Evolutionary conservation across 306 rosid genomes (phyloP).

Genomic region (Malus sylvestris): DNA sequence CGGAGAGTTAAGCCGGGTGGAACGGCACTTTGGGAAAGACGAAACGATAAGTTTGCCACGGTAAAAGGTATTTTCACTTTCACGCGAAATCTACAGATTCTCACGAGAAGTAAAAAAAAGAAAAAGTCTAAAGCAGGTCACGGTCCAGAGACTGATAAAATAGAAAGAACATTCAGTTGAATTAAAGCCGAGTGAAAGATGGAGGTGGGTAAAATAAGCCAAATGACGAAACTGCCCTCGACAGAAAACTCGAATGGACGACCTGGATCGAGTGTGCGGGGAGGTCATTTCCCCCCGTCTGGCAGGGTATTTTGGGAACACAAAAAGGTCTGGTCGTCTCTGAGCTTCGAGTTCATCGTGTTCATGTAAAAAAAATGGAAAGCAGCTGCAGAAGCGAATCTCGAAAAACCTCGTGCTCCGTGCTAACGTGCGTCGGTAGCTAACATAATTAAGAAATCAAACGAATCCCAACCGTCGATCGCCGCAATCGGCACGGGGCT

Average conservation of each 20-base stretch:
- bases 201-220: background rate
- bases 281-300: background rate
- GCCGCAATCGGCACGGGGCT: background rate
- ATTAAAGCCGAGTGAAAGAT: constrained; percentile 8
- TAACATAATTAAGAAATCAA: background rate
- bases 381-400: constrained; percentile 14
- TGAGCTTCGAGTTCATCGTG: constrained; percentile 12
- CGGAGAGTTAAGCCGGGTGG: background rate
- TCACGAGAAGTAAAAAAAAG: too few relatives aligned
- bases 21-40: background rate
- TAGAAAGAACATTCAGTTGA: constrained; percentile 18
- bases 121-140: background rate
- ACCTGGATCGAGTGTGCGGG: background rate
- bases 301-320: background rate
- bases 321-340: background rate
- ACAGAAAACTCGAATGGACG: background rate
- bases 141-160: background rate
- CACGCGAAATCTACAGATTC: background rate
- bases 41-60: background rate
- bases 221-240: constrained; percentile 14
- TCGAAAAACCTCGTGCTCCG: constrained; percentile 14
- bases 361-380: background rate
- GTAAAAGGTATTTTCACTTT: background rate
- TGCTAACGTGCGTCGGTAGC: constrained; percentile 17
- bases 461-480: background rate